A percentile compares a stretch with the other conserved stretches of the same genome.
These are phyloP conservation scores for Aspergillus fischeri DNA, from an alignment of 2,329 filamentous ascomycete species.

Conservation along the genomic window DNA sequence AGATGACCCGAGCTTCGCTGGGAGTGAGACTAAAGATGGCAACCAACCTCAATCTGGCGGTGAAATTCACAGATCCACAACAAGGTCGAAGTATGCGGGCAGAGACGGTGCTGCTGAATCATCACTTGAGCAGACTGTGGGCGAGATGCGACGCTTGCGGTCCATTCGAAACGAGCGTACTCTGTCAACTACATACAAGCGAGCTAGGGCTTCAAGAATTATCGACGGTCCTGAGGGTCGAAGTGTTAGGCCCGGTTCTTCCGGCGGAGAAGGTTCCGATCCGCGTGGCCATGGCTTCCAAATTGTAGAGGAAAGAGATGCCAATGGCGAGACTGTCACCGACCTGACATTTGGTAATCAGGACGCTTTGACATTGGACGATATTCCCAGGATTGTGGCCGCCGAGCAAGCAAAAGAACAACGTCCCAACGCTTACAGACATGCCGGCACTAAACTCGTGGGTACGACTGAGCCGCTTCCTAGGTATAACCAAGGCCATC, in stretches of 20 bases:
- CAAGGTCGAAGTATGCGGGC: slow-evolving; percentile 65
- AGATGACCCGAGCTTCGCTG: slow-evolving; percentile 66
- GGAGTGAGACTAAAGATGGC: slow-evolving; percentile 64
- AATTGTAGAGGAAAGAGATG: slow-evolving; percentile 74
- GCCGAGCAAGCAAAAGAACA: slow-evolving; percentile 93
- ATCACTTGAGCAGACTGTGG: slow-evolving; percentile 91
- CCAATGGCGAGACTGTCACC: slow-evolving; percentile 63
- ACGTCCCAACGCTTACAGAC: slow-evolving; percentile 72
- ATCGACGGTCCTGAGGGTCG: slow-evolving; percentile 79
- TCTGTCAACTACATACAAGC: slow-evolving; percentile 86
- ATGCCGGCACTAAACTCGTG: slow-evolving; percentile 67
- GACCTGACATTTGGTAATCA: slow-evolving; percentile 85
- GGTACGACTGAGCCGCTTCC: slow-evolving; percentile 56
- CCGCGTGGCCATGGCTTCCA: slow-evolving; percentile 60
- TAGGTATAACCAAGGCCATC: slow-evolving; percentile 64
- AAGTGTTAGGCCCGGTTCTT: slow-evolving; percentile 65
- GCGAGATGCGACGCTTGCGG: slow-evolving; percentile 84
- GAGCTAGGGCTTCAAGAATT: slow-evolving; percentile 83
- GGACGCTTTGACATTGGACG: slow-evolving; percentile 88
- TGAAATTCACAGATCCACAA: slow-evolving; percentile 57
- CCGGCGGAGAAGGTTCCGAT: slow-evolving; percentile 57
- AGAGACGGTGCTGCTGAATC: slow-evolving; percentile 59
- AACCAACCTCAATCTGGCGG: slow-evolving; percentile 50
- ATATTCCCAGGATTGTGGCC: slow-evolving; percentile 93
- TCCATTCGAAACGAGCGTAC: slow-evolving; percentile 94